phyloP scores from a whole-genome alignment of 225 moss, liverwort and hornwort genomes.

The Antitrichia curtipendula region DNA sequence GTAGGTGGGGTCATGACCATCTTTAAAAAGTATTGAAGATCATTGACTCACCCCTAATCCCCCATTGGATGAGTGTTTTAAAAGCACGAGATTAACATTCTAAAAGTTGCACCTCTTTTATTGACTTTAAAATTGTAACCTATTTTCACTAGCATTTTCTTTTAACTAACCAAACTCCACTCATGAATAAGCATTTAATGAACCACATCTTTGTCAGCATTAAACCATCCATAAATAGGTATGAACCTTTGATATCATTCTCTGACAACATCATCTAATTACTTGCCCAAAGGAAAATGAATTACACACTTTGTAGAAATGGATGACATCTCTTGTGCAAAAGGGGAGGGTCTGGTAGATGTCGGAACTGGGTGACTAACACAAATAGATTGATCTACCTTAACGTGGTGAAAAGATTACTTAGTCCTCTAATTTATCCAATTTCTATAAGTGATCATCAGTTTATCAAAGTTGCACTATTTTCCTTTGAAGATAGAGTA shows the following conservation, averaged over 20 bases:
- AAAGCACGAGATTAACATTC: background rate
- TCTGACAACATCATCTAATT: background rate
- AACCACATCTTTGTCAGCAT: fast-evolving
- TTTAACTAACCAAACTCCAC: too few relatives aligned
- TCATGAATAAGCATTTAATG: too few relatives aligned
- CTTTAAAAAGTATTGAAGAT: too few relatives aligned
- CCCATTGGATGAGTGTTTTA: background rate
- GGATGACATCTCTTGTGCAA: fast-evolving
- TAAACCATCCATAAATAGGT: fast-evolving
- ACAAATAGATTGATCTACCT: fast-evolving
- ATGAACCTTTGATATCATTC: too few relatives aligned
- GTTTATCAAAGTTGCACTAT: background rate
- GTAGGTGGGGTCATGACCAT: background rate
- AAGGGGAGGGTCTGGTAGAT: fast-evolving
- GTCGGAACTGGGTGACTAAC: fast-evolving
- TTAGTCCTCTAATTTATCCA: fast-evolving
- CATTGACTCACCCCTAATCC: too few relatives aligned
- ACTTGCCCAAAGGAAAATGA: background rate
- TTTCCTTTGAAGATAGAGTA: background rate
- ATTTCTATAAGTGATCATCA: fast-evolving
- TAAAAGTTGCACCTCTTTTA: too few relatives aligned
- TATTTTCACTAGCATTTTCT: background rate
- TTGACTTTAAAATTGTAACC: fast-evolving
- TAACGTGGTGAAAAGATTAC: background rate
- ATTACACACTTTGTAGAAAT: fast-evolving